Evolutionary conservation across 768 basidiomycete species (phyloP).

Genomic region (Hysterangium stoloniferum): DNA sequence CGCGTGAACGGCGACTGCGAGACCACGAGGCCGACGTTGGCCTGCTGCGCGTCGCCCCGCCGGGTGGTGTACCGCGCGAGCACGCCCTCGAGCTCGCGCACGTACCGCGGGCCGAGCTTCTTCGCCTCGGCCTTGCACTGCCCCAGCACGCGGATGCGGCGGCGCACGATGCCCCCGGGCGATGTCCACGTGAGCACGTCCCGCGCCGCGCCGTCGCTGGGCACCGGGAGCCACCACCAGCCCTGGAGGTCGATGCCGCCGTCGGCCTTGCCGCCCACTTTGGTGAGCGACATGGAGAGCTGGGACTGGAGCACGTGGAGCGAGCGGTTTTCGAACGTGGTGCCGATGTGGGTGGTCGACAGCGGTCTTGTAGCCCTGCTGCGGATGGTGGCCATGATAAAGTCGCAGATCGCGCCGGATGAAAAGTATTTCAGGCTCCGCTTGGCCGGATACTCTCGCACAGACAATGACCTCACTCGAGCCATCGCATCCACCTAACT

Average conservation of each 20-base stretch:
- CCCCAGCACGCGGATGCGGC: slow-evolving; percentile 66
- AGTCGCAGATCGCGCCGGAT: not conserved
- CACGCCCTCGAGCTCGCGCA: slow-evolving; percentile 92
- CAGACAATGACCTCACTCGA: slow-evolving; percentile 13
- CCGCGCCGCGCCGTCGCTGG: not conserved
- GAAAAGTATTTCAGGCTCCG: slow-evolving; percentile 1
- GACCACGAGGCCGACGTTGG: slow-evolving; percentile 65
- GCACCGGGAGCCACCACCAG: slow-evolving; percentile 83
- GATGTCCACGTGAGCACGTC: slow-evolving; percentile 7
- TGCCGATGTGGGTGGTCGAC: slow-evolving; percentile 60
- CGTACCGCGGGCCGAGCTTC: slow-evolving; percentile 67
- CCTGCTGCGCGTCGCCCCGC: slow-evolving; percentile 12
- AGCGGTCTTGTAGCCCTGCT: slow-evolving; percentile 3
- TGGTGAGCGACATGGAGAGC: slow-evolving; percentile 72
- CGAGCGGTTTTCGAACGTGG: slow-evolving; percentile 66
- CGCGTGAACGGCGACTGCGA: slow-evolving; percentile 79
- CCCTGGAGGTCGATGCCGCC: slow-evolving; percentile 85
- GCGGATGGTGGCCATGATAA: not conserved
- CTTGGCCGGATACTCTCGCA: no score
- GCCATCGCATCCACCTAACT: slow-evolving; percentile 10
- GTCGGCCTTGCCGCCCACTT: slow-evolving; percentile 82
- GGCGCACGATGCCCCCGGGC: slow-evolving; percentile 20
- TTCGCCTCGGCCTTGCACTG: slow-evolving; percentile 92
- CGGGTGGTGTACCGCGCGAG: slow-evolving; percentile 38
- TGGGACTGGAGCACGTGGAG: slow-evolving; percentile 49